Evolutionary conservation across 1,284 basidiomycete species (phyloP), one percentile per base, ranked within the genome.

Genomic region (Cerrena zonata): DNA sequence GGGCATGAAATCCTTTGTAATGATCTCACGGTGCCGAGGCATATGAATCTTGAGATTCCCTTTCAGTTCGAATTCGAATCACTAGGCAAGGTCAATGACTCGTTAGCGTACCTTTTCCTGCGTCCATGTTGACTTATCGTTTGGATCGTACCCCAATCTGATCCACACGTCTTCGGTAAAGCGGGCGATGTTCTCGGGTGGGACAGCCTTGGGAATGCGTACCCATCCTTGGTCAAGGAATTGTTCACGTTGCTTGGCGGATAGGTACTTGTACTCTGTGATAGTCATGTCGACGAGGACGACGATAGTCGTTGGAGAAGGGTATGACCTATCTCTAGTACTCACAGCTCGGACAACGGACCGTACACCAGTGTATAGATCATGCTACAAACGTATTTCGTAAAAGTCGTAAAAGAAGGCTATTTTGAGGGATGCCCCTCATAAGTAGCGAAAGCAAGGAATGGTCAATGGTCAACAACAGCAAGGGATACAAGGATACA

Each of bases 211-310:
- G n/a, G 60, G 60, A 30, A 67, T 64, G 53, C 56, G 58, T 12
- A 70, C 57, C 65, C 63, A 71, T 18, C 69, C 69, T 34, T 66
- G 60, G 47, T 66, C 56, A 12, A 71, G 59, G 54, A 71, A 71
- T 37, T 71, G 68, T 24, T 58, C 58, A 42, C 67, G 62, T 51
- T 69, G 64, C 44, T 65, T 65, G 1, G 58, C 51, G 1, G 58
- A 62, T 23, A 67, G 58, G 45, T 58, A 50, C 48, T 60, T 59
- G 52, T 58, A 61, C 49, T 64, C 58, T 12, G 53, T 43, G 27
- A 59, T 56, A 7, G 56, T 49, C 61, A 64, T 64, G 13, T 7
- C 7, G 7, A 15, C 15, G 15, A 34, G 7, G 15, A 34, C 30
- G 15, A 34, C 30, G 15, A 34, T 7, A 7, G 30, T 7, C 15